Conservation (phyloP, 2,329 filamentous ascomycete genomes). For the Dactylonectria macrodidyma region DNA sequence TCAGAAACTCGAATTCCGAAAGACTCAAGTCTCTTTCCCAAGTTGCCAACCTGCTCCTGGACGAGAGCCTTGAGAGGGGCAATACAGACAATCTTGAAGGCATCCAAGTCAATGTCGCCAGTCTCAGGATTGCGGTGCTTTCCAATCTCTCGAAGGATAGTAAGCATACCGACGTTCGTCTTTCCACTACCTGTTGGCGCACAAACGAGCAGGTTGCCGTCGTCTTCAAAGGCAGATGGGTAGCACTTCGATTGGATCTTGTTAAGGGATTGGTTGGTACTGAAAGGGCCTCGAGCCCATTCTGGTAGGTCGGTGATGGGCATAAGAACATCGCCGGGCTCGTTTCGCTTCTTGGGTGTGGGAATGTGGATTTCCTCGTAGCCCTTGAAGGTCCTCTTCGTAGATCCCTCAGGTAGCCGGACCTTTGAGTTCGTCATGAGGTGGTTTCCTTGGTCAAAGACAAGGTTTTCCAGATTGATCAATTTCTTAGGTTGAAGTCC, state of each 20-base stretch:
- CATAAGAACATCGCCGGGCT: constrained; percentile 84
- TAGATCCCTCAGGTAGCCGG: constrained; percentile 92
- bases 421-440: constrained; percentile 99
- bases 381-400: constrained; percentile 95
- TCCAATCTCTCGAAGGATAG: constrained; percentile 95
- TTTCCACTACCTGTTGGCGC: constrained; percentile 98
- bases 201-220: constrained; percentile 98
- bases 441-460: constrained; percentile 98
- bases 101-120: constrained; percentile 94
- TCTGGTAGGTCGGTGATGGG: constrained; percentile 91
- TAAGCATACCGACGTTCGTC: constrained; percentile 98
- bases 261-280: constrained; percentile 88
- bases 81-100: constrained; percentile 99
- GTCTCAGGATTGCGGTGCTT: constrained; percentile 92
- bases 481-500: constrained; percentile 88
- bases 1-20: constrained; percentile 96
- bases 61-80: constrained; percentile 96
- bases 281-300: constrained; percentile 91
- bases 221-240: constrained; percentile 90
- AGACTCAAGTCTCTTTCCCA: constrained; percentile 89
- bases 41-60: constrained; percentile 98
- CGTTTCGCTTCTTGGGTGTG: constrained; percentile 87
- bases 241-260: constrained; percentile 96
- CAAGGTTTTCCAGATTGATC: constrained; percentile 94
- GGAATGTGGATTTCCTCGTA: constrained; percentile 99